Evolutionary conservation across 441 rosid genomes (phyloP).

Genomic region (Arabidopsis lyrata): DNA sequence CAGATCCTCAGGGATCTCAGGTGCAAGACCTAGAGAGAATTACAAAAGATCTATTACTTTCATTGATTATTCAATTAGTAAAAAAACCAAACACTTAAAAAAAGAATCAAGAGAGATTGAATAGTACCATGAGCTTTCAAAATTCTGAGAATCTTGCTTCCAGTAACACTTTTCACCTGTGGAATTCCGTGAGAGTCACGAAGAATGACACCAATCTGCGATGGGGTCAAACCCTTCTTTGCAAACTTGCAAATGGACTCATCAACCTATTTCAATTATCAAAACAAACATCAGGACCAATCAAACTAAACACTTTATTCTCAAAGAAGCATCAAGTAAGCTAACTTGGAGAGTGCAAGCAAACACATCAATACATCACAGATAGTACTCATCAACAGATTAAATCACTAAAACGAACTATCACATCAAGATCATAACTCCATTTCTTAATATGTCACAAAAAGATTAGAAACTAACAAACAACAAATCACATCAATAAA

Average conservation of each 20-base stretch:
- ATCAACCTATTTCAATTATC: constrained; percentile 2
- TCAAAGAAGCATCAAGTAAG: not conserved
- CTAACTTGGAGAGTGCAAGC: not conserved
- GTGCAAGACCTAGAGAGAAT: not conserved
- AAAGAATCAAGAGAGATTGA: not conserved
- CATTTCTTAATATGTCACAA: not conserved
- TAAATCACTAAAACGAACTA: not conserved
- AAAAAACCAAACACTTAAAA: not conserved
- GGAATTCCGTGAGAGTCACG: constrained; percentile 23
- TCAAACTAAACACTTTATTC: not conserved
- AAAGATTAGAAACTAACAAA: not conserved
- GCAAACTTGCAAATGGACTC: constrained; percentile 19
- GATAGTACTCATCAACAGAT: not conserved
- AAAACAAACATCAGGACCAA: not conserved
- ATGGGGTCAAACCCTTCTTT: constrained; percentile 19
- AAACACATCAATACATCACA: not conserved
- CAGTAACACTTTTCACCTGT: constrained; percentile 25
- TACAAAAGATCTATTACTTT: not conserved
- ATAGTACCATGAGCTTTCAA: constrained; percentile 17
- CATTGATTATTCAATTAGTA: not conserved
- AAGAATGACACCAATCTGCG: constrained; percentile 27
- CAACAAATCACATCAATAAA: not conserved
- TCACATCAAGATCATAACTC: too few relatives aligned
- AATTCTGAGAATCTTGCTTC: constrained; percentile 14
- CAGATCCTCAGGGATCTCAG: constrained; percentile 24